Conservation (phyloP, 257 asterid genomes). For the Striga asiatica region DNA sequence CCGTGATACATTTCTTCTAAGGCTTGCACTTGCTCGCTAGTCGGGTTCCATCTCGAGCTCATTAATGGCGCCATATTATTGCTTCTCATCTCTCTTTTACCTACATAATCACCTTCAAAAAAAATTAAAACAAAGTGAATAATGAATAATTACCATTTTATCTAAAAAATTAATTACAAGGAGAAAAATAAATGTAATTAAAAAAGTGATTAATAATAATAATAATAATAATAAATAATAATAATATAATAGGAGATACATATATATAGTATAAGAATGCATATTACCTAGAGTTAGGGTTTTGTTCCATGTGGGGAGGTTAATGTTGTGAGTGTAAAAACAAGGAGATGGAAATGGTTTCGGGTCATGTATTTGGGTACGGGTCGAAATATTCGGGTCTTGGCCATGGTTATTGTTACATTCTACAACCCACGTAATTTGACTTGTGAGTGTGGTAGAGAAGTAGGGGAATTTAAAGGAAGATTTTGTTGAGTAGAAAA, state of each 20-base stretch:
- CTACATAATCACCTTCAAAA: constrained; percentile 16
- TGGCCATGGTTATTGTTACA: constrained; percentile 7
- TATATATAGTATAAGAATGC: no score
- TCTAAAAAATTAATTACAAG: no score
- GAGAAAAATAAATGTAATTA: no score
- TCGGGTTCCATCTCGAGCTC: constrained; percentile 67
- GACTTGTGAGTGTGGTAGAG: neutral
- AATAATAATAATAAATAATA: neutral
- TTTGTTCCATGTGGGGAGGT: no score
- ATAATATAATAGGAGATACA: neutral
- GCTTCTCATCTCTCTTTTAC: neutral
- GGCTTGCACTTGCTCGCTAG: constrained; percentile 55
- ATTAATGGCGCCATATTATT: constrained; percentile 21
- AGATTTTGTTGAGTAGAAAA: no score
- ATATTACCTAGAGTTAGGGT: no score
- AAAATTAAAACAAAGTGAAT: no score
- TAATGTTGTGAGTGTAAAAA: constrained; percentile 3
- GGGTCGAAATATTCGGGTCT: neutral
- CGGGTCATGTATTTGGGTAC: neutral
- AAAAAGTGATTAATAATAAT: no score
- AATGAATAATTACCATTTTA: no score
- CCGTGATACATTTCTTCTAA: constrained; percentile 54
- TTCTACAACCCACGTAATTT: neutral
- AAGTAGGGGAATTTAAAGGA: no score
- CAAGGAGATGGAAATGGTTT: neutral